phyloP scores from a whole-genome alignment of 768 basidiomycete genomes.

The Tulasnella sp. region DNA sequence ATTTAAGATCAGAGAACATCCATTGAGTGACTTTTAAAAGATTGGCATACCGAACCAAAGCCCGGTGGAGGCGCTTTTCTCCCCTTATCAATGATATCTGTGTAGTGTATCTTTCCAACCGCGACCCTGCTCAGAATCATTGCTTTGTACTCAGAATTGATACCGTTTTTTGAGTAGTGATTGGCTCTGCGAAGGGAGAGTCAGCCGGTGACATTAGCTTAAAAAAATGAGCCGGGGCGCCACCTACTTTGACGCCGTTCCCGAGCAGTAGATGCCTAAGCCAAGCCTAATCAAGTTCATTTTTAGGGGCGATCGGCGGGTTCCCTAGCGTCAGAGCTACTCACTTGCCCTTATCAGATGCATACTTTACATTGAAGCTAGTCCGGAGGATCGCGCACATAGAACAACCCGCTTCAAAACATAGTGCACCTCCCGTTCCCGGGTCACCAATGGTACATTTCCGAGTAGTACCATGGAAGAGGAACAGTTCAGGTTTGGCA shows the following conservation, averaged over 20 bases:
- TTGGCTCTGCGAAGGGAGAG: neutral
- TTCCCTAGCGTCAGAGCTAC: neutral
- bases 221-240: no score
- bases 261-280: neutral
- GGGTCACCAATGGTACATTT: neutral
- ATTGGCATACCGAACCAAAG: neutral
- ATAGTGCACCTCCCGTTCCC: neutral
- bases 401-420: neutral
- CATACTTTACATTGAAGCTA: neutral
- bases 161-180: neutral
- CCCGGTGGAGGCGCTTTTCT: neutral
- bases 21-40: neutral
- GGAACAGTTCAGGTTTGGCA: neutral
- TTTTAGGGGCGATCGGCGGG: neutral
- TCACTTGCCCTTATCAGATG: neutral
- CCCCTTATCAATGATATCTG: neutral
- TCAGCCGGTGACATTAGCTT: no score
- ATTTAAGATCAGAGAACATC: no score
- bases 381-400: conserved; percentile 4
- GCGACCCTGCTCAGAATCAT: neutral
- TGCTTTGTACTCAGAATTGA: neutral
- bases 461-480: conserved; percentile 1
- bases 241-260: neutral
- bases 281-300: neutral
- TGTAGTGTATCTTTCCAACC: neutral